These are phyloP conservation scores for Ganoderma lingzhi DNA, from an alignment of 1,284 basidiomycete species.

Conservation along the genomic window DNA sequence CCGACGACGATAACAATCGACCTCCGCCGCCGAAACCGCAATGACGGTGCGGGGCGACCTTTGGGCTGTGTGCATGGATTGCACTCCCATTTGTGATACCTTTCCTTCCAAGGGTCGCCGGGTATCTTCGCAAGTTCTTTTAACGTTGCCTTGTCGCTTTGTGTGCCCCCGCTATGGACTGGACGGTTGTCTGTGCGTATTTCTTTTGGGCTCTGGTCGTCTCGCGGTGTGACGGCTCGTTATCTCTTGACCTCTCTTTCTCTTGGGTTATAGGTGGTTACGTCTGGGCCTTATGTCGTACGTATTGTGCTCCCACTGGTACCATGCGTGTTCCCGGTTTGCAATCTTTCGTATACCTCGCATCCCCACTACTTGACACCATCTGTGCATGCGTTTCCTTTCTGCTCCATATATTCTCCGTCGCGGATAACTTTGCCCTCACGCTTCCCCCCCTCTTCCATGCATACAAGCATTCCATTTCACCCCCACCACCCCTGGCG, in stretches of 20 bases:
- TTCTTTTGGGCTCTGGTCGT: slow-evolving; percentile 34
- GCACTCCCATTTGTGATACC: slow-evolving; percentile 53
- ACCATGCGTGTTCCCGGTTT: slow-evolving; percentile 14
- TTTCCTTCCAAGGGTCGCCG: slow-evolving; percentile 67
- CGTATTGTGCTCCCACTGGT: slow-evolving; percentile 12
- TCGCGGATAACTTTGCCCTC: not conserved
- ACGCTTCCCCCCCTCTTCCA: not conserved
- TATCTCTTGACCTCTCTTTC: slow-evolving; percentile 10
- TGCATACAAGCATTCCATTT: not conserved
- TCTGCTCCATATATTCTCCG: not conserved
- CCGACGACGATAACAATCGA: slow-evolving; percentile 18
- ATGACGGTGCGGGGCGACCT: slow-evolving; percentile 69
- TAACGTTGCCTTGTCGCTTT: slow-evolving; percentile 33
- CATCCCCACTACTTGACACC: slow-evolving; percentile 24
- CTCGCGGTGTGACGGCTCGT: slow-evolving; percentile 29
- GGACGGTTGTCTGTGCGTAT: slow-evolving; percentile 7
- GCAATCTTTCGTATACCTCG: slow-evolving; percentile 26
- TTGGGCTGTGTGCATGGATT: slow-evolving; percentile 57
- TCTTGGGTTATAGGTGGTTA: slow-evolving; percentile 29
- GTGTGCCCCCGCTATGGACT: slow-evolving; percentile 13
- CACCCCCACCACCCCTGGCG: not conserved
- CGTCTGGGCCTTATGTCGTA: slow-evolving; percentile 10
- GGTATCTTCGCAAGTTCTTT: slow-evolving; percentile 53
- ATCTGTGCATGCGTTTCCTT: slow-evolving; percentile 20
- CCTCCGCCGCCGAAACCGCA: slow-evolving; percentile 33